phyloP scores from a whole-genome alignment of 2,329 filamentous ascomycete species.

The Penicillium hordei region DNA sequence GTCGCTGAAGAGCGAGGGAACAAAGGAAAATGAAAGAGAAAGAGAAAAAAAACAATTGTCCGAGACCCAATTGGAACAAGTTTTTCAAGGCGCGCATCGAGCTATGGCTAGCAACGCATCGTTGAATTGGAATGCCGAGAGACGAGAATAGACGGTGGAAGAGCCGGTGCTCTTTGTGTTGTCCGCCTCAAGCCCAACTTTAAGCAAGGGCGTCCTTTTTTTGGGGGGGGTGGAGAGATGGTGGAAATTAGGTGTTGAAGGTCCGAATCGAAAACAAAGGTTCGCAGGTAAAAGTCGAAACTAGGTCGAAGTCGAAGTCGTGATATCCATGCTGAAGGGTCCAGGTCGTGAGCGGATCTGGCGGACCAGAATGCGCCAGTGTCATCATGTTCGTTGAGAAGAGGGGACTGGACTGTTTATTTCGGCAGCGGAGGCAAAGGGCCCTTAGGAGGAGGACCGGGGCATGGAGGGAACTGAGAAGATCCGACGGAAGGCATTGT shows the following conservation, averaged over 20 bases:
- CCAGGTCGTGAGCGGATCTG: conserved; percentile 27
- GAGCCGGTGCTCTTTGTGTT: conserved; percentile 2
- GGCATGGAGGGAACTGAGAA: conserved; percentile 42
- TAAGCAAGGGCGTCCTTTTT: neutral
- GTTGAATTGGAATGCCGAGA: neutral
- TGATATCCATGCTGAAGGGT: conserved; percentile 34
- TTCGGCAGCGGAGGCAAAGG: conserved; percentile 42
- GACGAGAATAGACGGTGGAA: neutral
- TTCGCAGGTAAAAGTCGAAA: conserved; percentile 26
- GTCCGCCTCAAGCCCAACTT: neutral
- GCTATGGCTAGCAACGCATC: neutral
- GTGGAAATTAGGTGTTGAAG: conserved; percentile 16
- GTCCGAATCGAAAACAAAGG: conserved; percentile 23
- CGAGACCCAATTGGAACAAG: conserved; percentile 1
- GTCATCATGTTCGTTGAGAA: conserved; percentile 37
- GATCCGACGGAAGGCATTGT: conserved; percentile 40
- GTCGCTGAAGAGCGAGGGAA: conserved; percentile 9
- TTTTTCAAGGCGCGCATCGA: neutral
- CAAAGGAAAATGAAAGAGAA: neutral
- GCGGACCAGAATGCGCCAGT: conserved; percentile 23
- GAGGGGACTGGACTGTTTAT: conserved; percentile 26
- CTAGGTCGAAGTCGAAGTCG: conserved; percentile 30
- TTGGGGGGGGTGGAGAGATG: neutral
- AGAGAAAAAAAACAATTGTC: neutral
- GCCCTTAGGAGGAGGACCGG: conserved; percentile 41